phyloP scores from a whole-genome alignment of 768 basidiomycete species.

The Punctularia strigosozonata region DNA sequence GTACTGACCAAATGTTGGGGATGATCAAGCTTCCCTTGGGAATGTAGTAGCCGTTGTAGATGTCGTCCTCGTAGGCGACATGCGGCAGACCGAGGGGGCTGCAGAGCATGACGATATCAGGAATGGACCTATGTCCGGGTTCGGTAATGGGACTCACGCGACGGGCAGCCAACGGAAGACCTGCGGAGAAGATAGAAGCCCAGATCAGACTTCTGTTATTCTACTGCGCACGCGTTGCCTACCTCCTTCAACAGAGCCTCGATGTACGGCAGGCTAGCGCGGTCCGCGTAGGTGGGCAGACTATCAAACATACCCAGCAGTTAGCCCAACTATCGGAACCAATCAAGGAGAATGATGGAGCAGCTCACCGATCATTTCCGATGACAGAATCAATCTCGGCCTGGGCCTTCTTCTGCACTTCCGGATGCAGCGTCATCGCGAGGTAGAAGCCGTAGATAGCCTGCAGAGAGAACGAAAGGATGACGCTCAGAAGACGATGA shows the following conservation, averaged over 20 bases:
- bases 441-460: slow-evolving; percentile 12
- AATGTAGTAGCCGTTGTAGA: slow-evolving; percentile 10
- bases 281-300: slow-evolving; percentile 11
- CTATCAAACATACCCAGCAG: not conserved
- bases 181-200: not conserved
- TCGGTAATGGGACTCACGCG: not conserved
- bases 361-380: slow-evolving; percentile 5
- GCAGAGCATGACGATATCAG: not conserved
- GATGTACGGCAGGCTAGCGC: slow-evolving; percentile 8
- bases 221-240: slow-evolving; percentile 1
- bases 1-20: slow-evolving; percentile 8
- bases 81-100: slow-evolving; percentile 4
- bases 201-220: not conserved
- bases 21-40: slow-evolving; percentile 11
- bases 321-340: not conserved
- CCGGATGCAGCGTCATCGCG: slow-evolving; percentile 14
- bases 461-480: slow-evolving; percentile 3
- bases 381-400: slow-evolving; percentile 15
- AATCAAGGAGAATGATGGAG: too few species aligned
- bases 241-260: slow-evolving; percentile 9
- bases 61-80: slow-evolving; percentile 6
- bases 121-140: not conserved
- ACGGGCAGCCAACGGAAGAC: not conserved
- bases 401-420: slow-evolving; percentile 14
- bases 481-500: not conserved